Percentiles rank a stretch among this genome's conserved stretches.
Conservation (phyloP, 2,329 filamentous ascomycete species). For the Didymella sp. region DNA sequence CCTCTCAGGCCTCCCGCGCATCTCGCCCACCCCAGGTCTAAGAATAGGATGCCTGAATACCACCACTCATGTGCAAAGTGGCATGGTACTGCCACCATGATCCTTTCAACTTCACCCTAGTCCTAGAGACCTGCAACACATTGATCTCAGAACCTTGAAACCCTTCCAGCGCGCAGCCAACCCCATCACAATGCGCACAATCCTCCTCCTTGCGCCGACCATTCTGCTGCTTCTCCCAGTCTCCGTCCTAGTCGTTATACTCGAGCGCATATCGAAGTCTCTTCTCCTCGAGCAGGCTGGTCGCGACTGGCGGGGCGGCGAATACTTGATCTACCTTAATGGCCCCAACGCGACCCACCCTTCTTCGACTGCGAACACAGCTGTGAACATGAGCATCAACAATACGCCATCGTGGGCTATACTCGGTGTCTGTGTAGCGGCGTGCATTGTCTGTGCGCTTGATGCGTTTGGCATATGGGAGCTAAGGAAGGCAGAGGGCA, state of each 20-base stretch:
- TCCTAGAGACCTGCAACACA: neutral
- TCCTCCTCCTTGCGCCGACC: slow-evolving; percentile 32
- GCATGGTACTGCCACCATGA: neutral
- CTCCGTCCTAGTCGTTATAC: slow-evolving; percentile 29
- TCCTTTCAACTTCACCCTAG: no score
- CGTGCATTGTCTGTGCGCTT: slow-evolving; percentile 28
- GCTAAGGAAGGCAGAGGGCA: slow-evolving; percentile 37
- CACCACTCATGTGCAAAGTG: neutral
- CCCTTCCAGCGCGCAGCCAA: neutral
- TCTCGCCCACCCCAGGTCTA: neutral
- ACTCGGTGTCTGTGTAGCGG: slow-evolving; percentile 27
- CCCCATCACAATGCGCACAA: slow-evolving; percentile 27
- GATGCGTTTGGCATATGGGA: slow-evolving; percentile 40
- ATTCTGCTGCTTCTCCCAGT: slow-evolving; percentile 35
- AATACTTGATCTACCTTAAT: slow-evolving; percentile 20
- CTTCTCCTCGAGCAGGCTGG: slow-evolving; percentile 22
- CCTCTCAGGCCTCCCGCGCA: slow-evolving; percentile 3
- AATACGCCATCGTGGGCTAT: slow-evolving; percentile 25
- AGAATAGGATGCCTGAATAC: neutral
- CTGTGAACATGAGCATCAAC: slow-evolving; percentile 25
- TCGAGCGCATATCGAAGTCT: slow-evolving; percentile 37
- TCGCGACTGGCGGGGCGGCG: slow-evolving; percentile 24
- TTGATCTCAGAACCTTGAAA: neutral
- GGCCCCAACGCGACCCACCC: slow-evolving; percentile 16
- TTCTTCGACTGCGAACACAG: slow-evolving; percentile 6